These are phyloP conservation scores for Apophysomyces ossiformis DNA, from an alignment of 371 early-diverging fungal species.

Conservation along the genomic window DNA sequence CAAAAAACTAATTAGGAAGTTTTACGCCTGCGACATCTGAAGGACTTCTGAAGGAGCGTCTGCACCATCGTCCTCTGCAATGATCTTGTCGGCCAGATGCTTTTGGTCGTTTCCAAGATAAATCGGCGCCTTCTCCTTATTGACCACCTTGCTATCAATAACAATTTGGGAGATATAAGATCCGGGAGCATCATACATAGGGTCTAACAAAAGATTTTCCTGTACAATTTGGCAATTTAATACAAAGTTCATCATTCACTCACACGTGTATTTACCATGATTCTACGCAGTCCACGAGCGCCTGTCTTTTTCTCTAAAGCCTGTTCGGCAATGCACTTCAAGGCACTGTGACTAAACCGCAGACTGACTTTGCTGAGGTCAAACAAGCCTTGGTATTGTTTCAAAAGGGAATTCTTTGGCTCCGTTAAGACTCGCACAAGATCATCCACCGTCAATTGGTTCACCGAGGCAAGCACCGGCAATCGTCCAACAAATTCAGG, in stretches of 20 bases:
- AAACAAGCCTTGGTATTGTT: slow-evolving; percentile 84
- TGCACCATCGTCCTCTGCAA: slow-evolving; percentile 41
- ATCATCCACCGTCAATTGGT: slow-evolving; percentile 69
- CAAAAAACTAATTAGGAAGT: not conserved
- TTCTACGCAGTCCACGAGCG: slow-evolving; percentile 86
- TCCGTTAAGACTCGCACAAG: slow-evolving; percentile 82
- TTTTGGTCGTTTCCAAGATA: slow-evolving; percentile 69
- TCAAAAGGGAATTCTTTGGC: slow-evolving; percentile 83
- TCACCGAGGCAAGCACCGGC: slow-evolving; percentile 87
- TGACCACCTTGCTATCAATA: slow-evolving; percentile 68
- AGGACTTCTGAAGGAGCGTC: slow-evolving; percentile 16
- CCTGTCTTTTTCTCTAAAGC: slow-evolving; percentile 88
- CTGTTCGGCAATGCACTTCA: slow-evolving; percentile 71
- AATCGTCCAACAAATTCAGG: slow-evolving; percentile 92
- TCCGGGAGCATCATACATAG: slow-evolving; percentile 84
- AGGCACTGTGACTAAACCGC: slow-evolving; percentile 73
- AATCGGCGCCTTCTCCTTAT: slow-evolving; percentile 60
- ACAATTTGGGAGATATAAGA: slow-evolving; percentile 74
- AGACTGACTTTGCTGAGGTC: slow-evolving; percentile 65
- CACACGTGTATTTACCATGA: slow-evolving; percentile 60
- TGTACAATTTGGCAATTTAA: slow-evolving; percentile 15
- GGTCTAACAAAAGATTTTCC: slow-evolving; percentile 77
- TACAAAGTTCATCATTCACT: not conserved
- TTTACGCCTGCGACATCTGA: slow-evolving; percentile 29
- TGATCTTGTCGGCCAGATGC: slow-evolving; percentile 28